Evolutionary conservation across 345 rosid genomes (phyloP).

Genomic region (Populus davidiana): DNA sequence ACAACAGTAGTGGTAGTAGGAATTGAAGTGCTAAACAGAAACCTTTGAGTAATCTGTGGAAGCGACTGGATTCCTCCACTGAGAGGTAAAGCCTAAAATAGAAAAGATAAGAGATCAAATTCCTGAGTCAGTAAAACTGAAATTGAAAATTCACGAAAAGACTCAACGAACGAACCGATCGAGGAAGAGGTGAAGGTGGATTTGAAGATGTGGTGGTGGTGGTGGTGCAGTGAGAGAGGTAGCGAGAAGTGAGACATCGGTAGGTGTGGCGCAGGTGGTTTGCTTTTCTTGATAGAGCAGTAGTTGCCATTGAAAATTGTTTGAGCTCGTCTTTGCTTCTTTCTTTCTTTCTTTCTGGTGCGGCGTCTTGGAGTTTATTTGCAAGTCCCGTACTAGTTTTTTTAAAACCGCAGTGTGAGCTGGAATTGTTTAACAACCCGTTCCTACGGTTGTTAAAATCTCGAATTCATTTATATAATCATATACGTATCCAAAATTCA

Average conservation of each 20-base stretch:
- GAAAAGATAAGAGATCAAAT: background rate
- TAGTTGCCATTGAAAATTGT: constrained; percentile 42
- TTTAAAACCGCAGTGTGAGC: no score
- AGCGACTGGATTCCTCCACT: constrained; percentile 30
- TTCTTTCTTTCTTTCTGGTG: no score
- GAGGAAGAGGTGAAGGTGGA: constrained; percentile 27
- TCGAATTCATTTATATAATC: no score
- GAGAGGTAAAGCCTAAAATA: constrained; percentile 34
- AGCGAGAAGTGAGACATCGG: constrained; percentile 15
- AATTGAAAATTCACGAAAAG: background rate
- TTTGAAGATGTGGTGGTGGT: constrained; percentile 20
- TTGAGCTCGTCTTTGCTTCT: no score
- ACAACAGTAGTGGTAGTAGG: constrained; percentile 2
- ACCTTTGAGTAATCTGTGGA: constrained; percentile 30
- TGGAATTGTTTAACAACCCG: no score
- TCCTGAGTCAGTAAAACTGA: background rate
- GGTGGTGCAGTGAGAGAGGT: constrained; percentile 18
- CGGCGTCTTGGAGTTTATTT: no score
- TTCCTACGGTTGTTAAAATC: no score
- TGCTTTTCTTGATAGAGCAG: constrained; percentile 42
- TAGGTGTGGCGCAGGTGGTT: constrained; percentile 34
- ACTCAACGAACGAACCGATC: constrained; percentile 36
- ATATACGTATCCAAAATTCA: no score
- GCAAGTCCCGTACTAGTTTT: no score
- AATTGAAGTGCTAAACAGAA: constrained; percentile 31